Percentiles rank a stretch among this genome's conserved stretches.
These are phyloP conservation scores for Moesziomyces sp. DNA, from an alignment of 1,284 basidiomycete species.

Conservation along the genomic window DNA sequence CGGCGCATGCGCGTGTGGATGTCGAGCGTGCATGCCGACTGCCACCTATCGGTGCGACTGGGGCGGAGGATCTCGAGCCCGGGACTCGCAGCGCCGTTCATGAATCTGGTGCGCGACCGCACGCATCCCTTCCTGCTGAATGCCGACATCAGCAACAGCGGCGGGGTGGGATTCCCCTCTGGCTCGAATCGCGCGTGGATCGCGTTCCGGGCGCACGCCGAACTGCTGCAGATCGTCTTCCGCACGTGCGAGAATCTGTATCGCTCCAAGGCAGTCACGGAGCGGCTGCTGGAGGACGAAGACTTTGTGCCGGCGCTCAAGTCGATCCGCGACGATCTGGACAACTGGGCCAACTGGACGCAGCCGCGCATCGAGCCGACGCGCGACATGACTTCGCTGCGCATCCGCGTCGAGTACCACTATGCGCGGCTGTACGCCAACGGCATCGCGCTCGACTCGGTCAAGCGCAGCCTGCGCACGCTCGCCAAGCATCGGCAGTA, in stretches of 20 bases:
- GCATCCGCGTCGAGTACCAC: constrained; percentile 52
- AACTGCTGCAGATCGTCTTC: constrained; percentile 48
- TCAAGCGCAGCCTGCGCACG: constrained; percentile 44
- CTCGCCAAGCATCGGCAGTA: constrained; percentile 38
- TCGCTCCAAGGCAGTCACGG: constrained; percentile 44
- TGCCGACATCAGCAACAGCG: constrained; percentile 40
- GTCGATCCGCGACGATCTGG: constrained; percentile 47
- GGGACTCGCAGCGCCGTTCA: constrained; percentile 46
- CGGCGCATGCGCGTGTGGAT: constrained; percentile 54
- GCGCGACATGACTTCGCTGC: constrained; percentile 49
- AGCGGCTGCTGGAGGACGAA: constrained; percentile 46
- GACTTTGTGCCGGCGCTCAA: constrained; percentile 49
- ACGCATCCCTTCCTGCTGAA: constrained; percentile 46
- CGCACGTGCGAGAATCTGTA: constrained; percentile 53
- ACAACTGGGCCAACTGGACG: constrained; percentile 53
- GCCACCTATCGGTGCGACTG: constrained; percentile 51
- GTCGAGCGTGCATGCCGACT: constrained; percentile 54
- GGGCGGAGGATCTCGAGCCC: constrained; percentile 52
- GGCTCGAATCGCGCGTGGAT: constrained; percentile 50
- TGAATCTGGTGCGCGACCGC: constrained; percentile 48
- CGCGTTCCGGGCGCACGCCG: constrained; percentile 45
- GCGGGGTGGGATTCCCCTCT: constrained; percentile 26
- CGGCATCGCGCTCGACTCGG: constrained; percentile 50
- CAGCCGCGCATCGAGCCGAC: constrained; percentile 47
- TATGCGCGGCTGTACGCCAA: constrained; percentile 51